These are phyloP conservation scores for Trichoderma sp. DNA, from an alignment of 2,329 filamentous ascomycete species.

Conservation along the genomic window DNA sequence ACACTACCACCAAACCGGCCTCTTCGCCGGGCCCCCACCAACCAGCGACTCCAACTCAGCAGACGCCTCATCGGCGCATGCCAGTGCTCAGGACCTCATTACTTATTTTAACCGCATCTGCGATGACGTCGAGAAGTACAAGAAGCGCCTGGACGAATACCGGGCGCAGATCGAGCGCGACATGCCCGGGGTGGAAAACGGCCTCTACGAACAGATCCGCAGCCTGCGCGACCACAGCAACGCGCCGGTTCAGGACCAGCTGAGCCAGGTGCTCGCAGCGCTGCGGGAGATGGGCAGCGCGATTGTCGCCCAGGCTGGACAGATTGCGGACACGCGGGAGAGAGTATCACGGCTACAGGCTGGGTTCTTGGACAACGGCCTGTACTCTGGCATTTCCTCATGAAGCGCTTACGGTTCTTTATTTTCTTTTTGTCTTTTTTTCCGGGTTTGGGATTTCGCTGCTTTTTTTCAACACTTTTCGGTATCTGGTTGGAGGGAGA, in stretches of 20 bases:
- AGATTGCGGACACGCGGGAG: conserved; percentile 50
- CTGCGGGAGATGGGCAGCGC: conserved; percentile 47
- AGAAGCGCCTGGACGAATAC: conserved; percentile 50
- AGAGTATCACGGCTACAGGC: conserved; percentile 47
- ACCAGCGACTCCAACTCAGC: conserved; percentile 37
- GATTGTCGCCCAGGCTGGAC: conserved; percentile 48
- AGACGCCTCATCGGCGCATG: conserved; percentile 43
- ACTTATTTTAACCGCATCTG: conserved; percentile 52
- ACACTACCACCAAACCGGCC: conserved; percentile 55
- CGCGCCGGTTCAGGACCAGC: conserved; percentile 43
- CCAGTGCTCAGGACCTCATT: conserved; percentile 49
- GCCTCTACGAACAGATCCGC: conserved; percentile 50
- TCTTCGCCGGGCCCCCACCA: conserved; percentile 45
- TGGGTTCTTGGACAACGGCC: conserved; percentile 45
- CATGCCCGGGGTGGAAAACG: conserved; percentile 53
- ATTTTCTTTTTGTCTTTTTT: not conserved
- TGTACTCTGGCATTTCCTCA: conserved; percentile 42
- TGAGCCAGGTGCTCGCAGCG: conserved; percentile 45
- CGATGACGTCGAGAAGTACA: conserved; percentile 50
- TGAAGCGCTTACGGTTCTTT: conserved; percentile 29
- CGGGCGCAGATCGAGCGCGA: conserved; percentile 52
- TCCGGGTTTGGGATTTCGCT: not conserved
- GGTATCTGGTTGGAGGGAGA: conserved; percentile 4
- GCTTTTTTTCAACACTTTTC: not conserved
- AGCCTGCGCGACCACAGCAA: conserved; percentile 43